A percentile compares a stretch with the other conserved stretches of the same genome.
These are phyloP conservation scores for Vitis hybrid DNA, from an alignment of 177 flowering plant species.

Conservation along the genomic window DNA sequence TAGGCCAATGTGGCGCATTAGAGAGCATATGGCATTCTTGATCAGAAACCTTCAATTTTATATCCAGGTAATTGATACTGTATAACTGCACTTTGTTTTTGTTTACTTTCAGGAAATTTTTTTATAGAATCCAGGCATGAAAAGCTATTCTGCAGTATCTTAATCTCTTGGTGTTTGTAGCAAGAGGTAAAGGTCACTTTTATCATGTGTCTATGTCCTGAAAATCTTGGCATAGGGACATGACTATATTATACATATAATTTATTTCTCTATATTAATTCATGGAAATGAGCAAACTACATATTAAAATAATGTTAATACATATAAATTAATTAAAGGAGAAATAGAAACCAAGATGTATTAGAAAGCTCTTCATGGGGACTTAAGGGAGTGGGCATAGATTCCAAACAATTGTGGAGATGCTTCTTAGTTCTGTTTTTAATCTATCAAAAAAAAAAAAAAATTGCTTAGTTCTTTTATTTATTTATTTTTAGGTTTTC, in stretches of 20 bases:
- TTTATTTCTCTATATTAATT: too few relatives aligned
- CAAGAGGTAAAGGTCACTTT: too few relatives aligned
- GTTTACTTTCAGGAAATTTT: neutral
- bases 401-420: neutral
- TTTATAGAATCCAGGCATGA: neutral
- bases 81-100: neutral
- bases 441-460: neutral
- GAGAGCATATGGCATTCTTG: slow-evolving; percentile 98
- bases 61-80: slow-evolving; percentile 61
- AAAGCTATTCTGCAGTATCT: neutral
- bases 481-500: neutral
- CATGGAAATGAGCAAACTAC: too few relatives aligned
- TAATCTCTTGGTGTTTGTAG: too few relatives aligned
- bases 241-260: neutral
- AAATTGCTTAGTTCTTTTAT: neutral
- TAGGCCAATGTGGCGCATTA: slow-evolving; percentile 91
- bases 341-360: neutral
- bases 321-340: neutral
- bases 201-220: too few relatives aligned
- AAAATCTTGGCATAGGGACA: too few relatives aligned
- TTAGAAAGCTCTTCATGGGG: neutral
- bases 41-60: slow-evolving; percentile 96
- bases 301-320: too few relatives aligned
- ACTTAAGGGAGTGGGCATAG: neutral
- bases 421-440: neutral